phyloP scores from a whole-genome alignment of 2,329 filamentous ascomycete genomes.

The Colletotrichum eleusines region DNA sequence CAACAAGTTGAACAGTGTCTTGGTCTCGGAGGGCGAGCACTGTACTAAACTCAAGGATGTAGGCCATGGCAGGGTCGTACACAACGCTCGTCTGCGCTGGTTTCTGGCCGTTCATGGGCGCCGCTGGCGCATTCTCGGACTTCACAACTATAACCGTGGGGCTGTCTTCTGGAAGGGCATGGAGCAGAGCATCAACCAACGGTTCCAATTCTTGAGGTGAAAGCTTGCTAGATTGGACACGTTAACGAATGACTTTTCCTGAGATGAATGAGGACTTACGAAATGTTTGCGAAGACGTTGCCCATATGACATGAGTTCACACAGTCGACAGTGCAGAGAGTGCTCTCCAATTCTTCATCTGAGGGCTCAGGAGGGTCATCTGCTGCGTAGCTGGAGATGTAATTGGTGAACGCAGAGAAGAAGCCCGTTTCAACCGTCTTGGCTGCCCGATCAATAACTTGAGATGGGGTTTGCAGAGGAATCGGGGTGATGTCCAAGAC shows the following conservation, averaged over 20 bases:
- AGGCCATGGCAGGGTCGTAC: slow-evolving; percentile 90
- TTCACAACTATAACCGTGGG: slow-evolving; percentile 90
- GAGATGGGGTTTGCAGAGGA: slow-evolving; percentile 89
- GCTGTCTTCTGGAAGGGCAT: slow-evolving; percentile 87
- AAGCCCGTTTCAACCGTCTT: slow-evolving; percentile 85
- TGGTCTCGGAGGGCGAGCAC: slow-evolving; percentile 82
- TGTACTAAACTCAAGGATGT: slow-evolving; percentile 91
- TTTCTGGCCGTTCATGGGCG: slow-evolving; percentile 72
- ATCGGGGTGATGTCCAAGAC: slow-evolving; percentile 82
- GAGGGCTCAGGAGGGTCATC: slow-evolving; percentile 98
- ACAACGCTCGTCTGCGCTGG: slow-evolving; percentile 64
- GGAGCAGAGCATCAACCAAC: slow-evolving; percentile 77
- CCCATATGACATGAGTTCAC: slow-evolving; percentile 90
- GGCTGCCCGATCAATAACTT: slow-evolving; percentile 89
- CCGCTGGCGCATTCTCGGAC: slow-evolving; percentile 77
- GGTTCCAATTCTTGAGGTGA: slow-evolving; percentile 52
- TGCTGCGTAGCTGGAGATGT: slow-evolving; percentile 98
- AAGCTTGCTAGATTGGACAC: slow-evolving; percentile 52
- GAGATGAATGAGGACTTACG: slow-evolving; percentile 62
- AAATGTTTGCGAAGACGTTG: slow-evolving; percentile 85
- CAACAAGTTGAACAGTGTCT: slow-evolving; percentile 77
- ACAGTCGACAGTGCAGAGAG: slow-evolving; percentile 92
- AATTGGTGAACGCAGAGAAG: slow-evolving; percentile 94
- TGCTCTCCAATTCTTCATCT: slow-evolving; percentile 96
- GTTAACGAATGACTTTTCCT: slow-evolving; percentile 19